Evolutionary conservation across 305 asterid genomes (phyloP), one percentile per base, ranked within the genome.

Genomic region (Striga hermonthica): DNA sequence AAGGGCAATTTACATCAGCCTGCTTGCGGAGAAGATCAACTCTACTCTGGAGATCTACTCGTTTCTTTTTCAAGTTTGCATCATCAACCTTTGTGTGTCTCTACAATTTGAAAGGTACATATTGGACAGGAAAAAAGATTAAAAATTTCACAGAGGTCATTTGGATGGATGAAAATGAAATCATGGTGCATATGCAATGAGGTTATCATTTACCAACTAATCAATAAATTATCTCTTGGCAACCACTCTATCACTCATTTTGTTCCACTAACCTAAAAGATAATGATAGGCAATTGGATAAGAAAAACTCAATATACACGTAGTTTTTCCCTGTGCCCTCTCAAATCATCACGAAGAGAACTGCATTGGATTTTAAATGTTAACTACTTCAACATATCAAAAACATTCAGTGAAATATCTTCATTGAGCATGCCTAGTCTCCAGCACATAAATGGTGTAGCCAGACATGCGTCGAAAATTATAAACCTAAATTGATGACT

Each of bases 21-120:
- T 88, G 97, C 81, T 90, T 86, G 80, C 95, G 90, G 49, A 93
- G 84, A 74, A 84, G 71, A 78, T 91, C 99, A 77, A 93, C 88
- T 85, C 86, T 84, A 68, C 72, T 81, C 82, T 93, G 94, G 52
- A 90, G 95, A 80, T 93, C 97, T 76, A 84, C 97, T 54, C 86
- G 83, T 70, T 75, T 78, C 82, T 72, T 90, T 72, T 83, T 93
- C 78, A 86, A 75, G 64, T 80, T 80, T 40, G 74, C 57, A 67
- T 83, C 92, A 58, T 86, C 91, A 59, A 78, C 83, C 77, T 86
- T 85, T 15, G 76, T 55, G 81, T 90, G 84, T 72, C 62, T 90
- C 99, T 93, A 72, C 73, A 76, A 64, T 62, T 65, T 66, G 31
- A 22, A 78, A 62, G 65, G 69, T 67, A 61, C 62, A 67, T 62